Conservation (phyloP, 2,329 filamentous ascomycete species). For the Paecilomyces formosus region DNA sequence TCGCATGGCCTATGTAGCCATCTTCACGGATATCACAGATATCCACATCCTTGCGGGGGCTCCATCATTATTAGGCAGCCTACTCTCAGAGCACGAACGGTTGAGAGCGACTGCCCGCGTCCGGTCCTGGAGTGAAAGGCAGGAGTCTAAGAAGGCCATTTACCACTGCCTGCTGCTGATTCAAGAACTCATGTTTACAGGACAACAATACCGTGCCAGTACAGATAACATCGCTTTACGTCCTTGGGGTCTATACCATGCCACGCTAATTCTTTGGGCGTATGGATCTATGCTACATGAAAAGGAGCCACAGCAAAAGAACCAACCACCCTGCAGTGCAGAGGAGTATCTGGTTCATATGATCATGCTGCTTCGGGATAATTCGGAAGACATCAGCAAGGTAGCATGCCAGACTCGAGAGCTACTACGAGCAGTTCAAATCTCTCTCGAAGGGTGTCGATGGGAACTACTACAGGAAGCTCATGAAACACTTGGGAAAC, state of each 20-base stretch:
- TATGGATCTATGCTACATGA: slow-evolving; percentile 13
- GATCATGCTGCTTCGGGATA: slow-evolving; percentile 11
- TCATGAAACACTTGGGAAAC: slow-evolving; percentile 14
- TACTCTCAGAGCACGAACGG: slow-evolving; percentile 11
- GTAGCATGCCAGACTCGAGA: slow-evolving; percentile 12
- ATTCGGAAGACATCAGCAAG: slow-evolving; percentile 5
- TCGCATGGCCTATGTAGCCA: slow-evolving; percentile 18
- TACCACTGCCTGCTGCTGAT: slow-evolving; percentile 17
- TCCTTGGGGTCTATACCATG: slow-evolving; percentile 18
- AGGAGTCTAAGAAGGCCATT: slow-evolving; percentile 13
- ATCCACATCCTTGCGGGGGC: slow-evolving; percentile 19
- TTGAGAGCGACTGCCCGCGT: slow-evolving; percentile 11
- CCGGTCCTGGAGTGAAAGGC: slow-evolving; percentile 13
- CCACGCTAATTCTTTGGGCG: slow-evolving; percentile 17
- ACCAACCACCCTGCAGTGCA: slow-evolving; percentile 4
- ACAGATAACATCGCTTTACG: slow-evolving; percentile 17
- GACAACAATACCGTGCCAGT: slow-evolving; percentile 12
- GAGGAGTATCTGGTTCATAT: slow-evolving; percentile 15
- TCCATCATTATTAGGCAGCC: slow-evolving; percentile 14
- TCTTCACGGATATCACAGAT: slow-evolving; percentile 19
- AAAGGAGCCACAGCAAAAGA: neutral
- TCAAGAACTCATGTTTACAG: slow-evolving; percentile 17
- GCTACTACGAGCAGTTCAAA: slow-evolving; percentile 12
- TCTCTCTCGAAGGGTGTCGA: slow-evolving; percentile 14
- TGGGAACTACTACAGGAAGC: slow-evolving; percentile 20